These are phyloP conservation scores for Schizopora paradoxa DNA, from an alignment of 1,284 basidiomycete genomes.

Conservation along the genomic window DNA sequence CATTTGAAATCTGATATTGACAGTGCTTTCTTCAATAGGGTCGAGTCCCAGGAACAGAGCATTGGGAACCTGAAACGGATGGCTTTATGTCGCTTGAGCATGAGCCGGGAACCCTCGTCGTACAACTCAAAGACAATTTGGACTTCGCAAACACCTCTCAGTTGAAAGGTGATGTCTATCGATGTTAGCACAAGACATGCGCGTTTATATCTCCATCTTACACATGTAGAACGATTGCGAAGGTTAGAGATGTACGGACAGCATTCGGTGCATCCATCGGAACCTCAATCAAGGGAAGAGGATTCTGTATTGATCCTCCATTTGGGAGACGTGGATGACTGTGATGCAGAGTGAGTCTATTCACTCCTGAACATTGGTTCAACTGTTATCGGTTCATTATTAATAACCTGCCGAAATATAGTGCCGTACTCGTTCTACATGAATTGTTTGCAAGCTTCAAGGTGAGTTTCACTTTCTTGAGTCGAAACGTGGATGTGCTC, in stretches of 20 bases:
- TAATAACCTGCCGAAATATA: too few relatives aligned
- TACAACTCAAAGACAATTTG: slow-evolving; percentile 74
- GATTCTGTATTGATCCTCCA: slow-evolving; percentile 82
- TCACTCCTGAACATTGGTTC: slow-evolving; percentile 7
- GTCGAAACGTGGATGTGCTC: slow-evolving; percentile 2
- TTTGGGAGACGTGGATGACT: slow-evolving; percentile 78
- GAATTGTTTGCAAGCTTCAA: slow-evolving; percentile 77
- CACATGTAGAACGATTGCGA: slow-evolving; percentile 67
- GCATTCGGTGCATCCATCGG: slow-evolving; percentile 76
- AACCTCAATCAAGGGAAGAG: slow-evolving; percentile 69
- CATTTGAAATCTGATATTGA: too few relatives aligned
- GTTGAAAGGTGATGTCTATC: slow-evolving; percentile 54
- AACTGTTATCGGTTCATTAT: background rate
- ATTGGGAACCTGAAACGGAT: slow-evolving; percentile 78
- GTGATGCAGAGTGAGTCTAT: slow-evolving; percentile 72
- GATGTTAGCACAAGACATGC: background rate
- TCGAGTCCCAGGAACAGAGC: slow-evolving; percentile 72
- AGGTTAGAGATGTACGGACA: slow-evolving; percentile 78
- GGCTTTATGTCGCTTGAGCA: slow-evolving; percentile 71
- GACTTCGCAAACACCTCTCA: slow-evolving; percentile 92
- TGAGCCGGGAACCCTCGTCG: slow-evolving; percentile 73
- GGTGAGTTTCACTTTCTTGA: slow-evolving; percentile 31
- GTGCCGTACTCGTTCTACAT: slow-evolving; percentile 79
- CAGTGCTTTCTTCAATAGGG: slow-evolving; percentile 56
- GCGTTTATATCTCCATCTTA: slow-evolving; percentile 9